phyloP scores from a whole-genome alignment of 306 rosid species.

The Spatholobus suberectus region DNA sequence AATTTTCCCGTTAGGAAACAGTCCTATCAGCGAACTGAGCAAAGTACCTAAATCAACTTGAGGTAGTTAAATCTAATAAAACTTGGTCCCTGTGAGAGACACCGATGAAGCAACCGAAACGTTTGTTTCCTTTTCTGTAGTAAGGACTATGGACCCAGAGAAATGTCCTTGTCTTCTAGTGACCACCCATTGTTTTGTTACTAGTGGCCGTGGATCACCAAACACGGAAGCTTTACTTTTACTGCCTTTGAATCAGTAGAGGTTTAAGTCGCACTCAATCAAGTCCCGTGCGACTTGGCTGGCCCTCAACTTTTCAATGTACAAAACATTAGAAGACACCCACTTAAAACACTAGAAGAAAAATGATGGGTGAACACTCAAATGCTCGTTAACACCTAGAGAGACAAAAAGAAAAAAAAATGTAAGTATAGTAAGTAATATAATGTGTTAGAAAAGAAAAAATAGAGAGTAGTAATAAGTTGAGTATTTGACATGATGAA shows the following conservation, averaged over 20 bases:
- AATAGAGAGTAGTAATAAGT: background rate
- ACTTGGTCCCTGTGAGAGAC: background rate
- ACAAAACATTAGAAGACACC: background rate
- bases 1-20: background rate
- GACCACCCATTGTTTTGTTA: background rate
- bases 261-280: background rate
- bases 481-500: background rate
- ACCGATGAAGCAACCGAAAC: background rate
- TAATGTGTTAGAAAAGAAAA: background rate
- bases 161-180: background rate
- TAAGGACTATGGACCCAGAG: background rate
- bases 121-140: background rate
- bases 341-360: too few species aligned
- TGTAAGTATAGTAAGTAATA: too few species aligned
- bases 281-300: background rate
- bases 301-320: background rate
- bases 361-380: too few species aligned
- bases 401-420: too few species aligned
- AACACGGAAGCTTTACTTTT: background rate
- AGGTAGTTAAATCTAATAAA: background rate
- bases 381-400: too few species aligned
- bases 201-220: conserved; percentile 8
- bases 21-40: background rate
- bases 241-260: background rate
- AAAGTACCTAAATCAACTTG: background rate